Conservation (phyloP, 1,284 basidiomycete genomes). For the Schizophyllum commune region DNA sequence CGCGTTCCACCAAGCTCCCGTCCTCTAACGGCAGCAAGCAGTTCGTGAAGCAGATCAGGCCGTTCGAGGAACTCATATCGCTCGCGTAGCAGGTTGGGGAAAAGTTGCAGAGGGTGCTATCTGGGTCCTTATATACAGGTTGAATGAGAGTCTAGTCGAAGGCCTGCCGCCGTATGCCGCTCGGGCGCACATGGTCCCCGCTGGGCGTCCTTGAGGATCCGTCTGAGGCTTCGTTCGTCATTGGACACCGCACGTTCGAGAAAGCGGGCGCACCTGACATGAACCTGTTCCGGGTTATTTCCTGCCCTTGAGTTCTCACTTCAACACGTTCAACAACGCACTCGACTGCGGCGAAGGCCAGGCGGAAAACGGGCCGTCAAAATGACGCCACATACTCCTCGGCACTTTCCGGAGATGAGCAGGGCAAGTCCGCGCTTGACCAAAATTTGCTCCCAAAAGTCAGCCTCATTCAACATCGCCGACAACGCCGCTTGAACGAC, state of each 20-base stretch:
- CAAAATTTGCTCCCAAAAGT: too few relatives aligned
- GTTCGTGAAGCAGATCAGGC: conserved; percentile 79
- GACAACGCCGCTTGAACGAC: too few relatives aligned
- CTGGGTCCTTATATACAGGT: background rate
- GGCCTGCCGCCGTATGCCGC: background rate
- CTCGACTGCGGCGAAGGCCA: too few relatives aligned
- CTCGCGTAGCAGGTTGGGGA: background rate
- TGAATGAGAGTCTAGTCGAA: background rate
- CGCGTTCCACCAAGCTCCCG: conserved; percentile 58
- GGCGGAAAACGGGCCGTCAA: too few relatives aligned
- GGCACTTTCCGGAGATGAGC: too few relatives aligned
- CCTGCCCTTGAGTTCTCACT: too few relatives aligned
- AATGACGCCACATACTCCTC: too few relatives aligned
- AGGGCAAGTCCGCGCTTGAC: too few relatives aligned
- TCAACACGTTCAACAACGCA: too few relatives aligned
- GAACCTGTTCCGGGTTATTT: too few relatives aligned
- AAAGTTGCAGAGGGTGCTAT: background rate
- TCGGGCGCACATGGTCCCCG: background rate
- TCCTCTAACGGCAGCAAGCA: conserved; percentile 72
- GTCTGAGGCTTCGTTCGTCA: background rate
- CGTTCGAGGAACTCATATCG: conserved; percentile 34
- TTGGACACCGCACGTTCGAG: background rate
- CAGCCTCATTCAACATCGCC: too few relatives aligned
- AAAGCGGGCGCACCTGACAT: background rate
- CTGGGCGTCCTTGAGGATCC: background rate